These are phyloP conservation scores for Kazachstania viticola DNA, from an alignment of 805 yeast species.

Conservation along the genomic window DNA sequence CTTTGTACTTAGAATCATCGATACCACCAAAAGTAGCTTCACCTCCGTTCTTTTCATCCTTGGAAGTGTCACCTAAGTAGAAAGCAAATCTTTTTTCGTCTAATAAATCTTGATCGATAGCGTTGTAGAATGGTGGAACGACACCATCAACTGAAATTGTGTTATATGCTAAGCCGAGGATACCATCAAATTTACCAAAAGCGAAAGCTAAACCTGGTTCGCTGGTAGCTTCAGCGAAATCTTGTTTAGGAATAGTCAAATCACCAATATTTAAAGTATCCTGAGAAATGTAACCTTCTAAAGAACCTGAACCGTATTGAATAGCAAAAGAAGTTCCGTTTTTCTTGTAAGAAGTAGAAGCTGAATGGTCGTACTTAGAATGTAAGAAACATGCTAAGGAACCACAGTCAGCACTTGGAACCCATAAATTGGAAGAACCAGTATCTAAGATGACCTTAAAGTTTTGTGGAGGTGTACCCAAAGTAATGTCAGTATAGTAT, in stretches of 20 bases:
- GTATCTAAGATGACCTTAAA: conserved; percentile 94
- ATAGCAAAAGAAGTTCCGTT: conserved; percentile 82
- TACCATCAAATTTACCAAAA: conserved; percentile 97
- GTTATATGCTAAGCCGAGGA: conserved; percentile 88
- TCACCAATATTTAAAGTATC: conserved; percentile 69
- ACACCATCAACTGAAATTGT: conserved; percentile 79
- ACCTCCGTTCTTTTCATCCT: conserved; percentile 63
- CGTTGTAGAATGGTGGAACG: conserved; percentile 91
- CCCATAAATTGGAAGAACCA: conserved; percentile 95
- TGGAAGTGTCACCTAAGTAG: conserved; percentile 76
- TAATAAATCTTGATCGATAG: conserved; percentile 66
- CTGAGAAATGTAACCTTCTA: conserved; percentile 86
- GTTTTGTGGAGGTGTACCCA: conserved; percentile 89
- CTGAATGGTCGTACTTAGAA: conserved; percentile 74
- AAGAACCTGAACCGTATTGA: conserved; percentile 84
- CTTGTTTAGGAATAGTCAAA: conserved; percentile 74
- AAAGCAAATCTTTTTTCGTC: conserved; percentile 83
- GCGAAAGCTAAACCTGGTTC: conserved; percentile 98
- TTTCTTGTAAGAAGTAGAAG: conserved; percentile 72
- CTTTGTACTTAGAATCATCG: conserved; percentile 63
- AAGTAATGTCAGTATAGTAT: conserved; percentile 79
- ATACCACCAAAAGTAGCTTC: conserved; percentile 92
- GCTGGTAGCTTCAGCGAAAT: conserved; percentile 91
- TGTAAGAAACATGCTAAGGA: conserved; percentile 94
- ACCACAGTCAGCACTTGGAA: conserved; percentile 79